Conservation (phyloP, 225 moss, liverwort and hornwort species). For the Bryoerythrophyllum caledonicum region DNA sequence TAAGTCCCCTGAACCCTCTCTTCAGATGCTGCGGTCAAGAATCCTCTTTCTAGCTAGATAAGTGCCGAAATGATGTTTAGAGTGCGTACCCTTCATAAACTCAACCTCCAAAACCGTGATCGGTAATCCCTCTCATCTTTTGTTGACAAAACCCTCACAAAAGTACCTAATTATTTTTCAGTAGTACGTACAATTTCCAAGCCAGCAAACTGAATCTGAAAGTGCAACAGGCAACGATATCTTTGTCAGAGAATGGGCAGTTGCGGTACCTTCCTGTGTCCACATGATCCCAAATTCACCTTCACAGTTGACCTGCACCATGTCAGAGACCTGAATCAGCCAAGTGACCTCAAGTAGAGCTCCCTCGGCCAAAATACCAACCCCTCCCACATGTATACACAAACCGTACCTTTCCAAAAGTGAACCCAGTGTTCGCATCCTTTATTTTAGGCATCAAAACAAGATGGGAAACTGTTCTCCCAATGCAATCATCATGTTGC, state of each 20-base stretch:
- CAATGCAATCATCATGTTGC: not conserved
- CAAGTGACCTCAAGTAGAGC: not conserved
- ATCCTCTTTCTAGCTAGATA: not conserved
- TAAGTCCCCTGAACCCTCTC: not conserved
- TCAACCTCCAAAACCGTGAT: not conserved
- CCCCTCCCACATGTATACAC: not conserved
- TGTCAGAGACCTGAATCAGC: not conserved
- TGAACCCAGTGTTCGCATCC: not conserved
- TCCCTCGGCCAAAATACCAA: not conserved
- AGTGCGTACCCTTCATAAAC: not conserved
- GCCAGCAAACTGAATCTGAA: not conserved
- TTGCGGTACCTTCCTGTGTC: slow-evolving; percentile 7
- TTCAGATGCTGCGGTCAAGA: not conserved
- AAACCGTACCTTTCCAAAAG: not conserved
- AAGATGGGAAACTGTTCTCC: not conserved
- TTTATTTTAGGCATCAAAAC: not conserved
- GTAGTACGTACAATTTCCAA: not conserved
- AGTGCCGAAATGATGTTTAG: not conserved
- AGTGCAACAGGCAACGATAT: not conserved
- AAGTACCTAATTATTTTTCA: not conserved
- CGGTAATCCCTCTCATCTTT: not conserved
- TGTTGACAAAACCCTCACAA: not conserved
- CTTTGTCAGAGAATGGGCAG: not conserved
- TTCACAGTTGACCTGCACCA: not conserved
- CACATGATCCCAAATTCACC: slow-evolving; percentile 3